Base-by-base conservation (phyloP, 1,139 yeast species). In the Pichia sp. region DNA sequence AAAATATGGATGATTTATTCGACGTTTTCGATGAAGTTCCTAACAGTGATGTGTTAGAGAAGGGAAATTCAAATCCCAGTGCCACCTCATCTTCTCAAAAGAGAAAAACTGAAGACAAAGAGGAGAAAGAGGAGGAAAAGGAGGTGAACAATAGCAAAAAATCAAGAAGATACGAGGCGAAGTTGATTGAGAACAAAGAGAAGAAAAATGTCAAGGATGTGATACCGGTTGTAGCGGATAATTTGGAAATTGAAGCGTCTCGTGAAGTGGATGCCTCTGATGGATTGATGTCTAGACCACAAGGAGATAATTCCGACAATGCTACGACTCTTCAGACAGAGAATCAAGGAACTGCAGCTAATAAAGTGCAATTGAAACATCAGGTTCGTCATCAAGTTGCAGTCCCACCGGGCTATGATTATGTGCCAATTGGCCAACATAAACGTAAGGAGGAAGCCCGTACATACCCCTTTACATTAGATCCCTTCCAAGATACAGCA, bases 381-480 rank as follows among this genome's bases (percentile, higher is more conserved):
- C 97, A 90, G 70, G 97, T 93, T 54, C 85, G 98, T 70, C 99
- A 93, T 73, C 98, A 93, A 71, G 99, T 93, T 13, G 98, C 98
- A 1, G 78, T 93, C 40, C 99, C 99, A 1, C 95, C 96, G 5
- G 87, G 86, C 57, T 93, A 84, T 67, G 87, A 93, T 52, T 93
- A 93, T 67, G 75, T 77, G 11, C 97, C 98, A 16, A 90, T 93
- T 62, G 85, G 93, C 46, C 86, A 90, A 61, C 98, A 93, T 70
- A 84, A 83, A 66, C 79, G 92, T 65, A 62, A 62, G 30, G 75
- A 79, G 40, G 88, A 86, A 63, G 99, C 99, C 1, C 78, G 96
- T 54, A 83, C 80, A 42, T 95, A 93, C 86, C 98, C 99, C 0
- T 93, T 93, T 65, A 92, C 87, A 61, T 77, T 93, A 56, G 99